Percentiles rank a stretch among this genome's conserved stretches.
Conservation (phyloP, 1,139 yeast species). For the Zygoascus sp. region DNA sequence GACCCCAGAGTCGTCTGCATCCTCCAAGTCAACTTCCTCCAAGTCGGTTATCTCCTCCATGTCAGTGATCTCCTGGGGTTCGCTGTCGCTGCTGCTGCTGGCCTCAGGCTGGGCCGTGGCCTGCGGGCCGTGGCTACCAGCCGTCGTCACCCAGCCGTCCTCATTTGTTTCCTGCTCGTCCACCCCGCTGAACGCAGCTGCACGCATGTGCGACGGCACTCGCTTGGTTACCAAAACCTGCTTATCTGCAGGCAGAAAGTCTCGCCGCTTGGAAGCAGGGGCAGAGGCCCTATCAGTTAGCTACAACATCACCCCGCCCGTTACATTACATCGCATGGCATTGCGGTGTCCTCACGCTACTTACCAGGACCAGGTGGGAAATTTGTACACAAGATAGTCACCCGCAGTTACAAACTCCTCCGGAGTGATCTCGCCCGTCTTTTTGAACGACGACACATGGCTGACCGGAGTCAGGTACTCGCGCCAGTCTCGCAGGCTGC, state of each 20-base stretch:
- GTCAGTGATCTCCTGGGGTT: slow-evolving; percentile 25
- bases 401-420: slow-evolving; percentile 91
- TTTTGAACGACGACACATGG: slow-evolving; percentile 72
- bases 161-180: slow-evolving; percentile 40
- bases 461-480: slow-evolving; percentile 91
- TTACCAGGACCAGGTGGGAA: slow-evolving; percentile 96
- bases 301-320: neutral
- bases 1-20: slow-evolving; percentile 26
- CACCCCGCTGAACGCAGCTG: slow-evolving; percentile 50
- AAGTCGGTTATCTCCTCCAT: slow-evolving; percentile 33
- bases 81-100: slow-evolving; percentile 15
- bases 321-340: no score
- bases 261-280: slow-evolving; percentile 54
- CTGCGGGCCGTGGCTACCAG: slow-evolving; percentile 34
- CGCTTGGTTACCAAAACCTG: slow-evolving; percentile 83
- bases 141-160: slow-evolving; percentile 53
- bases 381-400: slow-evolving; percentile 82
- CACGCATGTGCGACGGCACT: slow-evolving; percentile 81
- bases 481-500: slow-evolving; percentile 70
- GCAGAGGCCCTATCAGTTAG: slow-evolving; percentile 43
- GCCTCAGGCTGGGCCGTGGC: slow-evolving; percentile 2
- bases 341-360: no score
- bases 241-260: slow-evolving; percentile 78
- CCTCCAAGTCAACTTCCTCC: slow-evolving; percentile 32
- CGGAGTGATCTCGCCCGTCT: slow-evolving; percentile 90